Evolutionary conservation across 805 yeast species (phyloP).

Genomic region (Hanseniaspora guilliermondii): DNA sequence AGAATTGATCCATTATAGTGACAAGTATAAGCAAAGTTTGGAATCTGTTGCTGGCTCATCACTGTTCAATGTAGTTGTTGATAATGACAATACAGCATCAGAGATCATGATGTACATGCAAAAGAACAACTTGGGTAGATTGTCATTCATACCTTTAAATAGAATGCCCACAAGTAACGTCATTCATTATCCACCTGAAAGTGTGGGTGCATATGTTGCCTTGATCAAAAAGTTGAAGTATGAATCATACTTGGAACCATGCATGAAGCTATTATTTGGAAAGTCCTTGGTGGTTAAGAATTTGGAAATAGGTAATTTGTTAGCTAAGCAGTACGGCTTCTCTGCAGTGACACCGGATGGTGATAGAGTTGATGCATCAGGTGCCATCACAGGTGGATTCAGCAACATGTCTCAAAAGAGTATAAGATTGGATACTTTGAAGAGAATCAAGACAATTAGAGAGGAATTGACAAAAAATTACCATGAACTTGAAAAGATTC

Average conservation of each 20-base stretch:
- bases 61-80: constrained; percentile 80
- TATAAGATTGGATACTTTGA: constrained; percentile 61
- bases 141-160: constrained; percentile 82
- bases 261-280: constrained; percentile 71
- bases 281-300: constrained; percentile 64
- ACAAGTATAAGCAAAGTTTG: constrained; percentile 70
- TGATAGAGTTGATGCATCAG: constrained; percentile 72
- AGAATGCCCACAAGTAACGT: constrained; percentile 35
- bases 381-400: constrained; percentile 82
- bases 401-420: constrained; percentile 43
- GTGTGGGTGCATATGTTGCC: constrained; percentile 51
- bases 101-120: constrained; percentile 63
- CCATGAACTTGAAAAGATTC: constrained; percentile 38
- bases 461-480: constrained; percentile 37
- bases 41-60: constrained; percentile 85
- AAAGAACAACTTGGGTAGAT: constrained; percentile 63
- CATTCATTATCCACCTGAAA: constrained; percentile 47
- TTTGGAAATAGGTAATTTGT: constrained; percentile 52
- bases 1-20: constrained; percentile 68
- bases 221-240: constrained; percentile 60
- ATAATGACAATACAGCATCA: constrained; percentile 72
- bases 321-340: constrained; percentile 48
- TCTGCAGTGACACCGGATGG: constrained; percentile 85
- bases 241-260: constrained; percentile 45
- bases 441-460: constrained; percentile 26